Evolutionary conservation across 179 eudicot species (phyloP).

Genomic region (Amaranthus tricolor): DNA sequence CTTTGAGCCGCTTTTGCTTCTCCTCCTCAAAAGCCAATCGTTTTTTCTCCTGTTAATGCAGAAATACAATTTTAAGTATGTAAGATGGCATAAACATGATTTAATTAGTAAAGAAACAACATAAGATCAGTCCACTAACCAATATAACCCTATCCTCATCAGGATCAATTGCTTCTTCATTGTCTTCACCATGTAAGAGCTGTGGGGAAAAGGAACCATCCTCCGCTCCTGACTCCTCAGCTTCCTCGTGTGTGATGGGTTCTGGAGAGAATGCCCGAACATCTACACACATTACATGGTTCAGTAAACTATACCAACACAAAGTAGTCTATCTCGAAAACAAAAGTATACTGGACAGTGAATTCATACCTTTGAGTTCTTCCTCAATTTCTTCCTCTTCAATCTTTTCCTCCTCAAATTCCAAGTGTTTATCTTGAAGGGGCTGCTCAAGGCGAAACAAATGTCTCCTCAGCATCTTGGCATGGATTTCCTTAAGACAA

Average conservation of each 20-base stretch:
- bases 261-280: constrained; percentile 62
- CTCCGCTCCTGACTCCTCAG: constrained; percentile 43
- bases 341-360: background rate
- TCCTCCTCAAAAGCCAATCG: constrained; percentile 79
- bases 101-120: background rate
- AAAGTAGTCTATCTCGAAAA: background rate
- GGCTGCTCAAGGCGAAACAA: constrained; percentile 70
- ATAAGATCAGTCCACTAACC: constrained; percentile 40
- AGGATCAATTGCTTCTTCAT: constrained; percentile 94
- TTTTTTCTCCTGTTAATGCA: constrained; percentile 59
- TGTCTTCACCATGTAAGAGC: constrained; percentile 71
- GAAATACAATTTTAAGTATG: constrained; percentile 5
- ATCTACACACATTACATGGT: constrained; percentile 34
- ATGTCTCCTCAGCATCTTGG: constrained; percentile 70
- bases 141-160: constrained; percentile 74
- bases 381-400: constrained; percentile 52
- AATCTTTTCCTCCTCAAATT: constrained; percentile 34
- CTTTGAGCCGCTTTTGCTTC: constrained; percentile 65
- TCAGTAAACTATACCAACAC: constrained; percentile 16
- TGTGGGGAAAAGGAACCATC: constrained; percentile 96
- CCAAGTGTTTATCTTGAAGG: constrained; percentile 35
- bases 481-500: constrained; percentile 84
- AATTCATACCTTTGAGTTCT: constrained; percentile 45
- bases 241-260: constrained; percentile 47
- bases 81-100: background rate